phyloP scores from a whole-genome alignment of 805 yeast genomes.

The Torulaspora maleeae region DNA sequence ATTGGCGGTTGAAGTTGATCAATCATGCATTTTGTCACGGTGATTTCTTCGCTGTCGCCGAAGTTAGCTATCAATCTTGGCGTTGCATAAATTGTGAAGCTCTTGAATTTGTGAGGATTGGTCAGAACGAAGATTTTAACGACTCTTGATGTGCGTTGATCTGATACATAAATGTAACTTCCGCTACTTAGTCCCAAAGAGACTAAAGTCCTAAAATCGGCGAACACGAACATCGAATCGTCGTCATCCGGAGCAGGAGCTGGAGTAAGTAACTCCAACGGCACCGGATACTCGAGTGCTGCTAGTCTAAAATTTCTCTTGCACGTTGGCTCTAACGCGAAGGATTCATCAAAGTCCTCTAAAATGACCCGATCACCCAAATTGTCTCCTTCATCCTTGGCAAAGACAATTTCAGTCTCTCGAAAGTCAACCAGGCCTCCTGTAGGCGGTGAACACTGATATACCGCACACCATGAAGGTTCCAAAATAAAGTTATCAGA shows the following conservation, averaged over 20 bases:
- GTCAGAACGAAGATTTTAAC: conserved; percentile 23
- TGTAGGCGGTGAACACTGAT: conserved; percentile 18
- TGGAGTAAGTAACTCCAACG: conserved; percentile 15
- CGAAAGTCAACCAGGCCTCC: conserved; percentile 23
- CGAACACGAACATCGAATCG: conserved; percentile 29
- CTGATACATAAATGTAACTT: conserved; percentile 14
- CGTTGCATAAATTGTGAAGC: conserved; percentile 17
- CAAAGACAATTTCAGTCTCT: conserved; percentile 21
- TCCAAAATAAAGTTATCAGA: conserved; percentile 15
- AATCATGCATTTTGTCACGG: conserved; percentile 9
- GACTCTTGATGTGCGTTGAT: conserved; percentile 4
- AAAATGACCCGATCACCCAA: background rate
- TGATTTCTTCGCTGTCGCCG: conserved; percentile 4
- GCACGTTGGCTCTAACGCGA: conserved; percentile 4
- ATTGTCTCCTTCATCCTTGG: conserved; percentile 10
- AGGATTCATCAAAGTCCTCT: background rate
- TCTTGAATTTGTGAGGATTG: conserved; percentile 22
- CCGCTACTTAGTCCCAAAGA: conserved; percentile 27
- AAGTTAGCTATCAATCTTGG: conserved; percentile 28
- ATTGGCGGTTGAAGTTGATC: conserved; percentile 12
- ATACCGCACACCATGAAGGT: conserved; percentile 20
- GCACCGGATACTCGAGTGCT: conserved; percentile 17
- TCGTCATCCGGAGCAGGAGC: conserved; percentile 17
- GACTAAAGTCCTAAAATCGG: conserved; percentile 16
- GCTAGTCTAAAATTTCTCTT: conserved; percentile 4